phyloP scores from a whole-genome alignment of 176 grass and related monocot species.

The Triticum turgidum region DNA sequence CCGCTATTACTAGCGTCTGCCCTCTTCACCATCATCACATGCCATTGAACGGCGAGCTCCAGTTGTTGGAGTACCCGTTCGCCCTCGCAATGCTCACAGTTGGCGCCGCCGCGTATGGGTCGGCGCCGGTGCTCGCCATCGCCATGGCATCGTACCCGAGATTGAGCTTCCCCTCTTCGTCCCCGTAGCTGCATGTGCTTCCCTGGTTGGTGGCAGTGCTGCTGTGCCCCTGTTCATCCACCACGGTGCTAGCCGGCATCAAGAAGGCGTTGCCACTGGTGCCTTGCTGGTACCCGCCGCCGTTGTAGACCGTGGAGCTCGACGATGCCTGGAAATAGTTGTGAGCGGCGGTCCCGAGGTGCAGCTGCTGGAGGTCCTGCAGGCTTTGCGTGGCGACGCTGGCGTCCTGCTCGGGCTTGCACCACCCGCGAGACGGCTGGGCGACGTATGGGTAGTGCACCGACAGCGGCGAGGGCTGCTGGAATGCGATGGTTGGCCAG shows the following conservation, averaged over 20 bases:
- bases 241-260: slow-evolving; percentile 39
- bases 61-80: slow-evolving; percentile 46
- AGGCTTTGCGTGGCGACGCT: slow-evolving; percentile 32
- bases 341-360: slow-evolving; percentile 49
- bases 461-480: slow-evolving; percentile 51
- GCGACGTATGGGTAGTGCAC: slow-evolving; percentile 51
- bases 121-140: slow-evolving; percentile 17
- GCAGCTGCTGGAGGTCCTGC: slow-evolving; percentile 52
- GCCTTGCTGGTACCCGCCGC: slow-evolving; percentile 35
- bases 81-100: slow-evolving; percentile 52
- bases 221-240: slow-evolving; percentile 44
- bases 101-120: slow-evolving; percentile 34
- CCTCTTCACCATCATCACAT: slow-evolving; percentile 43
- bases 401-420: slow-evolving; percentile 57
- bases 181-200: slow-evolving; percentile 42
- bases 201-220: slow-evolving; percentile 42
- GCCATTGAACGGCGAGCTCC: slow-evolving; percentile 48
- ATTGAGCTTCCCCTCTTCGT: slow-evolving; percentile 39
- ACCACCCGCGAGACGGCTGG: slow-evolving; percentile 47
- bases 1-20: slow-evolving; percentile 9
- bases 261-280: slow-evolving; percentile 24
- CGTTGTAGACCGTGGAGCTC: slow-evolving; percentile 44
- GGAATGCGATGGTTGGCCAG: slow-evolving; percentile 65
- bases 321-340: slow-evolving; percentile 59
- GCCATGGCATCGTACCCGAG: slow-evolving; percentile 35